A percentile compares a stretch with the other conserved stretches of the same genome.
Evolutionary conservation across 2,329 filamentous ascomycete species (phyloP).

Genomic region (Shiraia bambusicola): DNA sequence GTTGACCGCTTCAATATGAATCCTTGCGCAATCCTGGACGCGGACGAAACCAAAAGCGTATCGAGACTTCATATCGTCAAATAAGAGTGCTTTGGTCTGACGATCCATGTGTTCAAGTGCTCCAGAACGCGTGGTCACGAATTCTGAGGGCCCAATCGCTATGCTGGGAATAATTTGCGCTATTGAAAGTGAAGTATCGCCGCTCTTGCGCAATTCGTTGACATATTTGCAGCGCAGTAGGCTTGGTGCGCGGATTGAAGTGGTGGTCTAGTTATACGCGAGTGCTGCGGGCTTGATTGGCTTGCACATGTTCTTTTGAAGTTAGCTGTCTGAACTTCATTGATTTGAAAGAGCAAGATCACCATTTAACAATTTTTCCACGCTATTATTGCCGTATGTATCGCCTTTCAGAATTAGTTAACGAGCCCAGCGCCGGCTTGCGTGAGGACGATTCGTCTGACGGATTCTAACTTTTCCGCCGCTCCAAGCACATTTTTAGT

Average conservation of each 20-base stretch:
- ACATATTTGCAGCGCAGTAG: slow-evolving; percentile 39
- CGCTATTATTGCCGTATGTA: slow-evolving; percentile 26
- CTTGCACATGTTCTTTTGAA: slow-evolving; percentile 22
- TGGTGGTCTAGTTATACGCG: slow-evolving; percentile 27
- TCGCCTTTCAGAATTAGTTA: slow-evolving; percentile 34
- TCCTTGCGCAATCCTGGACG: slow-evolving; percentile 32
- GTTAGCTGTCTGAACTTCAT: not conserved
- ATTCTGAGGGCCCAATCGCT: slow-evolving; percentile 37
- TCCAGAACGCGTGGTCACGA: slow-evolving; percentile 19
- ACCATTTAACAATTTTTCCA: slow-evolving; percentile 30
- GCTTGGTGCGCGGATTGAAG: slow-evolving; percentile 35
- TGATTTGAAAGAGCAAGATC: not conserved
- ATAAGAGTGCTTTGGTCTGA: slow-evolving; percentile 35
- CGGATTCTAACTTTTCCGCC: slow-evolving; percentile 24
- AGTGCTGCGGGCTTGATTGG: slow-evolving; percentile 25
- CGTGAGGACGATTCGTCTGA: slow-evolving; percentile 35
- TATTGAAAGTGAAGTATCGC: slow-evolving; percentile 28
- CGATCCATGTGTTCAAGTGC: slow-evolving; percentile 31
- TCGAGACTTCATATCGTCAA: slow-evolving; percentile 31
- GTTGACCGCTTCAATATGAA: slow-evolving; percentile 36
- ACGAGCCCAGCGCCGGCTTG: slow-evolving; percentile 39
- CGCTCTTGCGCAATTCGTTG: slow-evolving; percentile 12
- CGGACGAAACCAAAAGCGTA: slow-evolving; percentile 42
- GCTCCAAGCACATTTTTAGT: slow-evolving; percentile 33
- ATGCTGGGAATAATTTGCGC: slow-evolving; percentile 39